These are phyloP conservation scores for Kodamaea laetipori DNA, from an alignment of 805 yeast genomes.

Conservation along the genomic window DNA sequence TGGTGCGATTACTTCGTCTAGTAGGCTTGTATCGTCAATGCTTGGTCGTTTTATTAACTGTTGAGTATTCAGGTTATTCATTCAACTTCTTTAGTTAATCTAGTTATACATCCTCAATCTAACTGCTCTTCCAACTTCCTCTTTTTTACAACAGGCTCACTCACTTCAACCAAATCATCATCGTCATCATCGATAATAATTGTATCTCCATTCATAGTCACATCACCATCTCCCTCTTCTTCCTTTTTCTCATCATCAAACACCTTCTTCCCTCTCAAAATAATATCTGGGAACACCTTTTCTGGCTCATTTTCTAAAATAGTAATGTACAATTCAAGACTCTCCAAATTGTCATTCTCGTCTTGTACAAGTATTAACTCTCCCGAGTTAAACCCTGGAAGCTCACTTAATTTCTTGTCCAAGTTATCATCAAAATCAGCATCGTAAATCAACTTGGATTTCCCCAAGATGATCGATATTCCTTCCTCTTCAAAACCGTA, in stretches of 20 bases:
- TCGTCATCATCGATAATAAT: constrained; percentile 14
- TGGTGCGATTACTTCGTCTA: no score
- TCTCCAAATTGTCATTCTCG: constrained; percentile 68
- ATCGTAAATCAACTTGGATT: constrained; percentile 71
- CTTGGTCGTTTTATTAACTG: no score
- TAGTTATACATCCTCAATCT: neutral
- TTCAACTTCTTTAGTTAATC: neutral
- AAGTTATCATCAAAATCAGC: constrained; percentile 83
- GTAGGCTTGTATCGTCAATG: no score
- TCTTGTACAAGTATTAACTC: constrained; percentile 71
- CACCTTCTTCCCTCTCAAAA: constrained; percentile 17
- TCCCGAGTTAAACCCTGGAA: constrained; percentile 60
- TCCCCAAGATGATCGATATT: constrained; percentile 61
- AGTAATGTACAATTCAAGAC: constrained; percentile 61
- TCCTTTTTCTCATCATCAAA: constrained; percentile 7
- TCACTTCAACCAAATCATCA: constrained; percentile 13
- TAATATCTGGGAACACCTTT: constrained; percentile 19
- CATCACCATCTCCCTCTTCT: constrained; percentile 2
- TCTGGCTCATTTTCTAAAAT: constrained; percentile 12
- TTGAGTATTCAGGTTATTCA: no score
- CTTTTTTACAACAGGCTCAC: constrained; percentile 16
- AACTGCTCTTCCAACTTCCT: constrained; percentile 13
- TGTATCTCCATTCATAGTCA: constrained; percentile 4
- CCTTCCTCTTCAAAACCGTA: constrained; percentile 53
- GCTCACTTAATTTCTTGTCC: constrained; percentile 45